Evolutionary conservation across 2,329 filamentous ascomycete genomes (phyloP).

Genomic region (Aspergillus clavatus): DNA sequence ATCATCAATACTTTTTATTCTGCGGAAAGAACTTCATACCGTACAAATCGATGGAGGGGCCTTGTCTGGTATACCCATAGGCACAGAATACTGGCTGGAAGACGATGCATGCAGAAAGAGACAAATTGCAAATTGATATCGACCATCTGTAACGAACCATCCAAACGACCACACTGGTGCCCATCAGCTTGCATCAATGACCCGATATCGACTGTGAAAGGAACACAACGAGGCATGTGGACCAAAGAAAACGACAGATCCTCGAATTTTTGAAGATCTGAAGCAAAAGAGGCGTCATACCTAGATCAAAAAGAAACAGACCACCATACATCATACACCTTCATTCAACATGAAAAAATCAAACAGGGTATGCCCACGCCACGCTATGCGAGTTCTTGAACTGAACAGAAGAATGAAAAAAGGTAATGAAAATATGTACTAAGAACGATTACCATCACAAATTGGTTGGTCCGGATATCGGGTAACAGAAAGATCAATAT

Average conservation of each 20-base stretch:
- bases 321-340: conserved; percentile 20
- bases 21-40: no score
- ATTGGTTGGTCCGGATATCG: conserved; percentile 3
- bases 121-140: no score
- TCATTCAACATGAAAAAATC: conserved; percentile 21
- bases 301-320: conserved; percentile 7
- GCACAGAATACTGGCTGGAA: no score
- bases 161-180: not conserved
- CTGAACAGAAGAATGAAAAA: conserved; percentile 20
- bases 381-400: conserved; percentile 38
- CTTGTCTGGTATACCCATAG: no score
- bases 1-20: no score
- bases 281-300: conserved; percentile 3
- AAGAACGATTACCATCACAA: conserved; percentile 18
- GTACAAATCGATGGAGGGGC: no score
- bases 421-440: conserved; percentile 33
- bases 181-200: not conserved
- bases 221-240: conserved; percentile 8
- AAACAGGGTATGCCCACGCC: conserved; percentile 39
- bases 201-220: not conserved
- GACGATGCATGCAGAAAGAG: not conserved
- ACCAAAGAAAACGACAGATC: conserved; percentile 3
- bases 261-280: conserved; percentile 5
- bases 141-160: no score
- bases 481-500: conserved; percentile 7